Evolutionary conservation across 2,329 filamentous ascomycete species (phyloP), one percentile per base, ranked within the genome.

Genomic region (Pestalotiopsis sp.): DNA sequence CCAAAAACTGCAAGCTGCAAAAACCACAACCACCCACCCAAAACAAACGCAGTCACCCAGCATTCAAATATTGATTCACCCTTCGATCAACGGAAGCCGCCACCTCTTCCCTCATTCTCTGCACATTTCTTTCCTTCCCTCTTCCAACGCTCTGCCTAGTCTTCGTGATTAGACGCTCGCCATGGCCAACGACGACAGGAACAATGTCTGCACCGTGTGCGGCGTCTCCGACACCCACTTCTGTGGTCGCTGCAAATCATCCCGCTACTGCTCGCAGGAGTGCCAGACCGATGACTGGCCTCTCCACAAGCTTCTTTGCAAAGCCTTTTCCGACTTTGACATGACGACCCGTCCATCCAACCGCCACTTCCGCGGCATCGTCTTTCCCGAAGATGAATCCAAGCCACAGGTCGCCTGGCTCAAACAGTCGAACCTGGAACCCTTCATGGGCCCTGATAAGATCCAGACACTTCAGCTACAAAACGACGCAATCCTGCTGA

Each of bases 251-350:
- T 69, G 68, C 58, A 68, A 68, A 24, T 58, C 35, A 10, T 14
- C 35, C 14, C 40, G 57, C 26, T 71, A 71, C 48, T 71, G 70
- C 60, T 71, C 70, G n/a, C 52, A 65, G 48, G 35, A 24, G 40
- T 71, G 70, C 11, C 70, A 70, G 24, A n/a, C 10, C 20, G 26
- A 30, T 9, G 70, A 71, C 44, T 71, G 67, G 68, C 66, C 68
- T 24, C 24, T 59, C 11, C 70, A 71, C 55, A 67, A 67, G 24
- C 63, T 70, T 35, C 68, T 71, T 35, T 71, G 70, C n/a, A 17
- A 39, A 20, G 24, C 40, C 2, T 71, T 65, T 26, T 58, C 20
- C 5, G 35, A 64, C 4, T 70, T 71, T 38, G 48, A 67, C 56
- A 11, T 20, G 24, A 52, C 62, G 13, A 66, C 30, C 6, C 67